Evolutionary conservation across 257 asterid species (phyloP), one percentile per base, ranked within the genome.

Genomic region (Solanum verrucosum): DNA sequence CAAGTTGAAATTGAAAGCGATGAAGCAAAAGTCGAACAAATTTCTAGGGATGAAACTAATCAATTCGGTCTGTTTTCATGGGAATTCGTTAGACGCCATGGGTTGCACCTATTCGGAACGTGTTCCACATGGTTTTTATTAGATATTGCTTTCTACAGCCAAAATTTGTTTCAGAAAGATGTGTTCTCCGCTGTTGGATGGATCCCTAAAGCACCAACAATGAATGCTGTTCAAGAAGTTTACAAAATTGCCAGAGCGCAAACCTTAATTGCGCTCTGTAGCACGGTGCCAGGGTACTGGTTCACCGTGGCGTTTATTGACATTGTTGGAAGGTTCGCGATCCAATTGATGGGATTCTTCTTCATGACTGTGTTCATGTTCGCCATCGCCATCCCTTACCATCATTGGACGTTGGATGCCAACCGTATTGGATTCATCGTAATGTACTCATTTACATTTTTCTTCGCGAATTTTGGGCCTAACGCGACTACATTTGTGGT

Each of bases 281-380:
- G 90, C 74, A 90, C 92, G 0, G 92, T 90, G 18, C 92, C 92
- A 5, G 92, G 92, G 0, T 88, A 90, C 60, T 90, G 92, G 92
- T 10, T 75, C 20, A 90, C 92, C 2, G 92, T 90, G 18, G 49
- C 35, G 16, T 42, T 90, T n/a, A 90, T 90, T 70, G 92, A 90
- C 37, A 74, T 25, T 27, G 25, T 90, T 1, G 90, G 92, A 14
- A 63, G 90, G 3, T 90, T 90, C 11, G 89, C 6, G 4, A 79
- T 79, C 65, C 84, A 79, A 42, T 13, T 79, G 65, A 42, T 78
- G 7, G 65, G 84, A 8, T 79, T 88, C 70, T 29, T 88, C 70
- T 85, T 70, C 83, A 90, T 90, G 91, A 88, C 90, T 7, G 88
- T 88, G 10, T 90, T 90, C 37, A 90, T 90, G 90, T 29, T 85